phyloP scores from a whole-genome alignment of 1,284 basidiomycete species.

The Sporisorium reilianum region DNA sequence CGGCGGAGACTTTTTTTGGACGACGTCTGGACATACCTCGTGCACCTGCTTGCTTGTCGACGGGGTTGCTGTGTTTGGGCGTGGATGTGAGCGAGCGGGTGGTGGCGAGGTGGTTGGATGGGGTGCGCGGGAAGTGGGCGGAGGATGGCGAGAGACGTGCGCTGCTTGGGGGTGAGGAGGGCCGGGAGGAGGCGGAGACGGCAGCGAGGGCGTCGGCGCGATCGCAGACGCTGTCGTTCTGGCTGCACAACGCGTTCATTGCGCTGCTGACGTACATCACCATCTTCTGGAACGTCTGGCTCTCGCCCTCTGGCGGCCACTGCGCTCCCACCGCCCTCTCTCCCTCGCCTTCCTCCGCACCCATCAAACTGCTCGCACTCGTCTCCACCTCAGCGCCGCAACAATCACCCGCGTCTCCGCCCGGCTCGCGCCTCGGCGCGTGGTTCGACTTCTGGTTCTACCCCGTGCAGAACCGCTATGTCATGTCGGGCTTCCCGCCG shows the following conservation, averaged over 20 bases:
- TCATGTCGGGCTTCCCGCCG: conserved; percentile 59
- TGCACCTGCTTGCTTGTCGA: conserved; percentile 49
- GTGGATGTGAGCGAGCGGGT: conserved; percentile 23
- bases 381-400: not conserved
- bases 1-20: too few relatives aligned
- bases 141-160: not conserved
- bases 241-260: conserved; percentile 37
- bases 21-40: too few relatives aligned
- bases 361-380: conserved; percentile 17
- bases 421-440: conserved; percentile 17
- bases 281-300: conserved; percentile 54
- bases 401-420: not conserved
- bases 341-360: not conserved
- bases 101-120: conserved; percentile 18
- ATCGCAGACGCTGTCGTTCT: conserved; percentile 26
- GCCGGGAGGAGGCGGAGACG: not conserved
- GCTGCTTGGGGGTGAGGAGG: not conserved
- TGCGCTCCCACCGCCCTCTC: conserved; percentile 17
- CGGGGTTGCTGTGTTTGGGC: conserved; percentile 37
- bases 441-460: conserved; percentile 56
- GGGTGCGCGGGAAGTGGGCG: not conserved
- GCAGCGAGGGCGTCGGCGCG: conserved; percentile 5
- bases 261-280: conserved; percentile 31
- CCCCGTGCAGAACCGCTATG: conserved; percentile 20
- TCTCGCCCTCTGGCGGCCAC: conserved; percentile 34